Base-by-base conservation (phyloP, 805 yeast genomes). In the Phaffomyces thermotolerans region DNA sequence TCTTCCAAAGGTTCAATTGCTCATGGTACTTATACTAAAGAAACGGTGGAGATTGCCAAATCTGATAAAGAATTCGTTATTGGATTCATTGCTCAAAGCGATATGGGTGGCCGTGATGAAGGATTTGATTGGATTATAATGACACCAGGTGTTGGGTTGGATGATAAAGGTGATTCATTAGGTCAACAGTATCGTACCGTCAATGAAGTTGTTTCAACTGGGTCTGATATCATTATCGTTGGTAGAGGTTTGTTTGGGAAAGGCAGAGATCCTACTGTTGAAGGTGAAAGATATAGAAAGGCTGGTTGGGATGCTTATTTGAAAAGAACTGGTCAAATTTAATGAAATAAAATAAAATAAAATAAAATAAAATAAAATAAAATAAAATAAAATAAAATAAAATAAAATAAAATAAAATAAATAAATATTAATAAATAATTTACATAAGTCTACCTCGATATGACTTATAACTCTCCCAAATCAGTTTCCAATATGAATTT, bases 81-180 rank as follows among this genome's bases (percentile, higher is more conserved):
- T 66, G 99, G 99, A 0, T 93, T 91, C 63, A 93, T 93, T 66
- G 97, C 99, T 1, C 97, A 89, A 62, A 76, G 77, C 58, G 81
- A 81, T 46, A 85, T 90, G 86, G 89, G 89, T 25, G 90, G 89
- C 14, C 72, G 75, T 36, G 81, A 75, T 3, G 93, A 81, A 55
- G 93, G 91, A 1, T 90, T 84, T 57, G 99, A 93, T 66, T 93
- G 97, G 96, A 66, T 93, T 34, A 78, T 90, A 46, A 82, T 93
- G 93, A 91, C 99, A 1, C 99, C 99, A 0, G 99, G 99, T 49
- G 99, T 93, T 34, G 98, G 98, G 3, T 73, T 93, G 41, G 99
- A 91, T 60, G 98, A 91, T 60, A 93, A 84, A 63, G 97, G 98
- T 14, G 99, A 93, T 62, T 78, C 82, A 1, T 73, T 93, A 48